Conservation (phyloP, 306 rosid species). For the Vigna angularis region DNA sequence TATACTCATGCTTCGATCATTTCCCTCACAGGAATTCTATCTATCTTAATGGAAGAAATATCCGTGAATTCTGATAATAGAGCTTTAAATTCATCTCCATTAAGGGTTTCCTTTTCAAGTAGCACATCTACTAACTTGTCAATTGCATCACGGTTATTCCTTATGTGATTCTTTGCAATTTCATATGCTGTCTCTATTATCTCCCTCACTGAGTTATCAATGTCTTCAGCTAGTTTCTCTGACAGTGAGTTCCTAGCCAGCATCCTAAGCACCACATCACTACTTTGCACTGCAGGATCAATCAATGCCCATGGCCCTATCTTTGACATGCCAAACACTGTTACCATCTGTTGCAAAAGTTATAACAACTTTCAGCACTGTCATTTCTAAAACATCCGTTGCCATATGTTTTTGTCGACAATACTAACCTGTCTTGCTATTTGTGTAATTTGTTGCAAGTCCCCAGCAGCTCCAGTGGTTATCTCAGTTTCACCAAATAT, state of each 20-base stretch:
- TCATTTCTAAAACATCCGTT: not conserved
- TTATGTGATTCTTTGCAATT: conserved; percentile 66
- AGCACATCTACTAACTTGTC: conserved; percentile 71
- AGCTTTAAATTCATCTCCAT: conserved; percentile 77
- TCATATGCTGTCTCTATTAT: conserved; percentile 63
- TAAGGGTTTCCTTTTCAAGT: conserved; percentile 67
- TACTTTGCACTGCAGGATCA: conserved; percentile 60
- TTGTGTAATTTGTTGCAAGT: conserved; percentile 73
- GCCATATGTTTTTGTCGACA: not conserved
- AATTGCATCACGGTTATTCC: conserved; percentile 68
- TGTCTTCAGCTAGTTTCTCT: conserved; percentile 75
- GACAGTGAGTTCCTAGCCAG: conserved; percentile 79
- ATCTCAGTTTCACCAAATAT: conserved; percentile 80
- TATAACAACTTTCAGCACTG: not conserved
- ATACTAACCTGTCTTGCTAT: conserved; percentile 67
- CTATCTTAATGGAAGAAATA: conserved; percentile 43
- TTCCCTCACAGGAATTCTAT: conserved; percentile 46
- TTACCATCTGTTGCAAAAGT: conserved; percentile 65
- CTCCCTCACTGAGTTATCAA: conserved; percentile 57
- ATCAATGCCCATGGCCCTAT: conserved; percentile 80
- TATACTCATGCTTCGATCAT: conserved; percentile 55
- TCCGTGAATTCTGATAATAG: conserved; percentile 64
- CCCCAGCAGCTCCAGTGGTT: conserved; percentile 83
- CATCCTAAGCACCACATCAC: conserved; percentile 77
- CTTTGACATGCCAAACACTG: conserved; percentile 83